A percentile compares a stretch with the other conserved stretches of the same genome.
Evolutionary conservation across 148 eudicot genomes (phyloP).

Genomic region (Simmondsia chinensis): DNA sequence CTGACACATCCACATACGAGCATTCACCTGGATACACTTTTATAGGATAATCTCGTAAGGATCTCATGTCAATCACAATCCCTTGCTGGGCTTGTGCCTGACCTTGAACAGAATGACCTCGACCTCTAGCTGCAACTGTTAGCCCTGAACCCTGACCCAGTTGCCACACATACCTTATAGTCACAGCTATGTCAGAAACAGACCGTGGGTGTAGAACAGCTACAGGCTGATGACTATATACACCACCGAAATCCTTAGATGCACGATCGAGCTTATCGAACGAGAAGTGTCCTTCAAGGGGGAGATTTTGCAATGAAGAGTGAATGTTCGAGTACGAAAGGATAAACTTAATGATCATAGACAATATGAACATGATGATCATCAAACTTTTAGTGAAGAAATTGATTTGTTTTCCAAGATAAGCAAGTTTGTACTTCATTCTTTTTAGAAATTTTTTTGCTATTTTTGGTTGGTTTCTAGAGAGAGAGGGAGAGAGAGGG

Average conservation of each 20-base stretch:
- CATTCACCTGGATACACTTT: conserved; percentile 16
- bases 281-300: conserved; percentile 34
- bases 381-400: conserved; percentile 20
- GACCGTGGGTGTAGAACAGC: conserved; percentile 66
- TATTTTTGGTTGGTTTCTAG: conserved; percentile 6
- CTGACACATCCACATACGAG: conserved; percentile 62
- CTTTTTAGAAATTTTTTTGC: neutral
- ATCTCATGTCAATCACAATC: conserved; percentile 63
- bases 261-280: conserved; percentile 36
- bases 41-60: conserved; percentile 28
- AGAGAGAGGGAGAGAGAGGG: neutral
- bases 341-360: conserved; percentile 23
- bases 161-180: conserved; percentile 39
- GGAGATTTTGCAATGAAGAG: conserved; percentile 27
- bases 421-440: conserved; percentile 12
- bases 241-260: conserved; percentile 59
- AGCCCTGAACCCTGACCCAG: conserved; percentile 49
- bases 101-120: conserved; percentile 72
- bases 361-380: conserved; percentile 37
- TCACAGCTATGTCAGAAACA: conserved; percentile 47
- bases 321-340: conserved; percentile 23
- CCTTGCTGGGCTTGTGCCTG: conserved; percentile 66
- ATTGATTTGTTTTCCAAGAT: conserved; percentile 1
- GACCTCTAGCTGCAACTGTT: conserved; percentile 74
- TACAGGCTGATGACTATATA: conserved; percentile 26